These are phyloP conservation scores for Nitzschia sp. DNA, from an alignment of 108 stramenopile species.

Conservation along the genomic window DNA sequence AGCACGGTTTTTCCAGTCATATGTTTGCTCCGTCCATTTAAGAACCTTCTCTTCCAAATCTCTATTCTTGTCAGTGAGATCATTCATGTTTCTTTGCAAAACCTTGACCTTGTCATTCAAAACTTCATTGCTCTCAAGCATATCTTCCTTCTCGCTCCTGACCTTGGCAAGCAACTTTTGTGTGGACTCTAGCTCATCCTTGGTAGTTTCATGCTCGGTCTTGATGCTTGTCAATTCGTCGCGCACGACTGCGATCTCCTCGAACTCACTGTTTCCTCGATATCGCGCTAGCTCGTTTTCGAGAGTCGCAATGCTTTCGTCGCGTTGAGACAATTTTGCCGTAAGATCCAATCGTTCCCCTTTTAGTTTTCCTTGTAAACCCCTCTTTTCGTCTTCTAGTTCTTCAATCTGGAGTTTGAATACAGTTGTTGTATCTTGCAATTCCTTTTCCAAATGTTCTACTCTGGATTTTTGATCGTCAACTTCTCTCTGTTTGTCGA, in stretches of 20 bases:
- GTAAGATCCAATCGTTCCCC: slow-evolving; percentile 29
- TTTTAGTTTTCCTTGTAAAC: slow-evolving; percentile 30
- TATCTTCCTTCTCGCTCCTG: slow-evolving; percentile 26
- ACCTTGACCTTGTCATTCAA: slow-evolving; percentile 14
- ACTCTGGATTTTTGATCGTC: slow-evolving; percentile 9
- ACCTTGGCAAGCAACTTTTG: slow-evolving; percentile 17
- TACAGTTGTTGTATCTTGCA: slow-evolving; percentile 31
- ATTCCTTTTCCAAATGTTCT: slow-evolving; percentile 31
- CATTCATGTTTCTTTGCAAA: slow-evolving; percentile 17
- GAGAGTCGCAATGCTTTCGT: slow-evolving; percentile 26
- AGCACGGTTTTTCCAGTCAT: slow-evolving; percentile 41
- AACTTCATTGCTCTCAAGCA: slow-evolving; percentile 14
- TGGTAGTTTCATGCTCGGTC: slow-evolving; percentile 16
- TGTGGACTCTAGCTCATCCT: slow-evolving; percentile 13
- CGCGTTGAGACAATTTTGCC: slow-evolving; percentile 17
- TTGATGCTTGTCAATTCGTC: slow-evolving; percentile 19
- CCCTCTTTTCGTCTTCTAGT: slow-evolving; percentile 31
- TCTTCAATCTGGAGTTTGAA: slow-evolving; percentile 31
- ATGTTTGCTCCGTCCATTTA: slow-evolving; percentile 37
- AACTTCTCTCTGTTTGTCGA: slow-evolving; percentile 15
- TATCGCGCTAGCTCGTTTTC: slow-evolving; percentile 18
- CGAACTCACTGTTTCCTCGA: slow-evolving; percentile 25
- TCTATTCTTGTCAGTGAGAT: slow-evolving; percentile 23
- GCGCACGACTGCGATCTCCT: slow-evolving; percentile 21
- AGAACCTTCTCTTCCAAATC: slow-evolving; percentile 14